These are phyloP conservation scores for Tetrapisispora nanseiensis DNA, from an alignment of 805 yeast species.

Conservation along the genomic window DNA sequence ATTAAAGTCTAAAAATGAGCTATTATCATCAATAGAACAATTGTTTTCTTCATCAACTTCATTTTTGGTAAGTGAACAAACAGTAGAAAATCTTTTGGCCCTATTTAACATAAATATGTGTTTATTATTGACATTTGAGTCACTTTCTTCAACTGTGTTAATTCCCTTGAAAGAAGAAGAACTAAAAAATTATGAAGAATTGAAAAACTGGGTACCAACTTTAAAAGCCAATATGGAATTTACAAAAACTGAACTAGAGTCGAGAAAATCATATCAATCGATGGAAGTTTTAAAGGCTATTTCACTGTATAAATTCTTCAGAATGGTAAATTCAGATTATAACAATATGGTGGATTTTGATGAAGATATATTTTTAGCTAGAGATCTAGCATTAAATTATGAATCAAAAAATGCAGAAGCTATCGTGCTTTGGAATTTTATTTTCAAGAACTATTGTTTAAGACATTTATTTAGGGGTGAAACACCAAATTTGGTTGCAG, in stretches of 20 bases:
- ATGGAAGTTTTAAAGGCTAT: constrained; percentile 15
- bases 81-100: constrained; percentile 14
- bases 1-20: constrained; percentile 15
- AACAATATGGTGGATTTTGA: constrained; percentile 16
- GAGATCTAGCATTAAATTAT: constrained; percentile 18
- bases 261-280: constrained; percentile 12
- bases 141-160: constrained; percentile 22
- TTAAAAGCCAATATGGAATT: constrained; percentile 13
- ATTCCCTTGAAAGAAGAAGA: constrained; percentile 23
- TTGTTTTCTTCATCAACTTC: constrained; percentile 14
- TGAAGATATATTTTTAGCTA: constrained; percentile 25
- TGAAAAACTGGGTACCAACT: constrained; percentile 12
- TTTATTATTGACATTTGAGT: constrained; percentile 19
- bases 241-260: constrained; percentile 17
- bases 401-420: constrained; percentile 18
- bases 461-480: constrained; percentile 25
- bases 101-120: constrained; percentile 16
- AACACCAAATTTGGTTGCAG: constrained; percentile 16
- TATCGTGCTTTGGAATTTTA: constrained; percentile 24
- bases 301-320: constrained; percentile 20
- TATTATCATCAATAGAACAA: constrained; percentile 15
- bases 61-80: constrained; percentile 12
- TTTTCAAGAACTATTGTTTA: constrained; percentile 23
- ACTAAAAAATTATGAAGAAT: constrained; percentile 11
- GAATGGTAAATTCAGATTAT: constrained; percentile 5